Base-by-base conservation (phyloP, 169 alveolate species). In the Plasmodium coatneyi region DNA sequence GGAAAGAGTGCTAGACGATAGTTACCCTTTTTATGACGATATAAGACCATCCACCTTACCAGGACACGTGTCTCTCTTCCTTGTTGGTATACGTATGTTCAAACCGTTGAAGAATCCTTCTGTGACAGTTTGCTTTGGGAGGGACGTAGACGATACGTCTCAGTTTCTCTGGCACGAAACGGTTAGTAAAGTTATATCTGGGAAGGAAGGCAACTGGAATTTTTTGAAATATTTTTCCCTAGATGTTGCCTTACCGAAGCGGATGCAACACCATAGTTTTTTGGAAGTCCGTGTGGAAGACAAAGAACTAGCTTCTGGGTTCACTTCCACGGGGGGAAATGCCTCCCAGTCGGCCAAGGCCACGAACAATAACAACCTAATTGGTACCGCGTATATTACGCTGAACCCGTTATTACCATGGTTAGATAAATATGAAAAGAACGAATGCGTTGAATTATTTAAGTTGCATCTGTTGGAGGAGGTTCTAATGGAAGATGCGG, bases 1-100 rank as follows among this genome's bases (percentile, higher is more conserved):
- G n/a, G 97, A 96, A 71, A 95, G 93, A 14, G 83, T 95, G 71
- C 84, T 84, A 66, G 84, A 92, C 46, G 93, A 92, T 28, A 95
- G 95, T 5, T 97, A 96, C 89, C 98, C 98, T 0, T 97, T 97
- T 92, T 97, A 92, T 92, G 98, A 97, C 78, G 99, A 97, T 84
- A 97, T 97, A n/a, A 82, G 98, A 19, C 99, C 99, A 0, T 93
- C 98, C 52, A 97, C 97, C 6, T 83, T 96, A 30, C 92, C 97
- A 28, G 96, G 97, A 1, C 96, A 95, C 39, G 93, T 97, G 2
- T 95, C 98, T 70, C 71, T 97, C 36, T 96, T 97, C 49, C 95
- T 97, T 28, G 95, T 97, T 49, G 99, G 99, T n/a, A 86, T 96
- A 22, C 93, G 99, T 25, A 95, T 97, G 92, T 97, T 96, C 90